These are phyloP conservation scores for Candida frijolesensis DNA, from an alignment of 1,139 yeast species.

Conservation along the genomic window DNA sequence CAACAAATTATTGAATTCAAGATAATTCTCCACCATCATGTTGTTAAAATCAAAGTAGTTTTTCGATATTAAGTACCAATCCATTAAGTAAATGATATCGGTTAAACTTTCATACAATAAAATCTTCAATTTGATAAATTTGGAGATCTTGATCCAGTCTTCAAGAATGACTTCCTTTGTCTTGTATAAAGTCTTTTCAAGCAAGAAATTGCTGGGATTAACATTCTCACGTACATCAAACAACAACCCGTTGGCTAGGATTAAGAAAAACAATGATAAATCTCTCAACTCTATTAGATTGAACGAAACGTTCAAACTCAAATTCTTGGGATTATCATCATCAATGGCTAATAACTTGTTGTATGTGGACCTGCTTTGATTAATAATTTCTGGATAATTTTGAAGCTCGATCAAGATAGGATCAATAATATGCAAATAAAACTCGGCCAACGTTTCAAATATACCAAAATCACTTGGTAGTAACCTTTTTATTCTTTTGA, in stretches of 20 bases:
- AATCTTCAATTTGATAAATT: constrained; percentile 22
- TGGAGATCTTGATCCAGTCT: constrained; percentile 29
- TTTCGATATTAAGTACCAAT: constrained; percentile 33
- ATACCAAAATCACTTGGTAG: constrained; percentile 18
- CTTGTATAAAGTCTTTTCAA: constrained; percentile 15
- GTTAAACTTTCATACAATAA: constrained; percentile 24
- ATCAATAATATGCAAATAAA: constrained; percentile 19
- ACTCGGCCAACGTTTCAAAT: constrained; percentile 16
- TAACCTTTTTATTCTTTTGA: constrained; percentile 19
- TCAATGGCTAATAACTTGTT: constrained; percentile 13
- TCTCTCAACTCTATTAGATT: constrained; percentile 18
- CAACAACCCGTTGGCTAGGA: constrained; percentile 27
- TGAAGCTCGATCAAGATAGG: constrained; percentile 20
- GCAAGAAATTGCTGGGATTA: constrained; percentile 6
- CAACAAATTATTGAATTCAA: constrained; percentile 35
- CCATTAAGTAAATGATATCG: constrained; percentile 29
- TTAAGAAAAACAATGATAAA: constrained; percentile 21
- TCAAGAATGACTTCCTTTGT: constrained; percentile 19
- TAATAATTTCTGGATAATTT: constrained; percentile 18
- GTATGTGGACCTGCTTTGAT: constrained; percentile 13
- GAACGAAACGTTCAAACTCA: constrained; percentile 13
- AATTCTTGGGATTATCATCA: constrained; percentile 16
- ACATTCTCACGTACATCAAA: constrained; percentile 16
- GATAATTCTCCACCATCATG: constrained; percentile 28
- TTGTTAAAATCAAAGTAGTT: constrained; percentile 26